These are phyloP conservation scores for Lasiosphaeriaceae sp. DNA, from an alignment of 495 filamentous ascomycete genomes.

Conservation along the genomic window DNA sequence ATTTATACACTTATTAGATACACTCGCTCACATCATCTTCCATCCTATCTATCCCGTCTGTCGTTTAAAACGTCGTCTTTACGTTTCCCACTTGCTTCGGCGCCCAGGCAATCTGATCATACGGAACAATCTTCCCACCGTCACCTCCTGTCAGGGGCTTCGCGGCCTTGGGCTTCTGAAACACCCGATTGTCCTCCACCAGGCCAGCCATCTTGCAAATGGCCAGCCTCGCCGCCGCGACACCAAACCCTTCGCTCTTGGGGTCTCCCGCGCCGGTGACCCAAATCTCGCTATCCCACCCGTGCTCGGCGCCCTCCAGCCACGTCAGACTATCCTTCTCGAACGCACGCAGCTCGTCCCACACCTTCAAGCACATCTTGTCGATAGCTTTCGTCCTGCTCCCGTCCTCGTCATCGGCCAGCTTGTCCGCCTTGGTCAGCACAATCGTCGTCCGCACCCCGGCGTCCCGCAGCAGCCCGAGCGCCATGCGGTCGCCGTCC, in stretches of 20 bases:
- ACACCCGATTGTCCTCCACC: constrained; percentile 22
- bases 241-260: constrained; percentile 19
- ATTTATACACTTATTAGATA: constrained; percentile 1
- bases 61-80: too few relatives aligned
- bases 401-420: constrained; percentile 19
- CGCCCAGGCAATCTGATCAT: constrained; percentile 24
- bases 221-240: constrained; percentile 33
- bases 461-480: constrained; percentile 58
- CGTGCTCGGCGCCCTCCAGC: constrained; percentile 29
- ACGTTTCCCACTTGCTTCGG: too few relatives aligned
- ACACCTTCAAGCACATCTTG: constrained; percentile 33
- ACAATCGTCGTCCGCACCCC: constrained; percentile 73
- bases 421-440: constrained; percentile 75
- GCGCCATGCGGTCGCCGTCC: constrained; percentile 59
- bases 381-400: constrained; percentile 20
- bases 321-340: constrained; percentile 26
- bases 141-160: background rate
- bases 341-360: constrained; percentile 30
- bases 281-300: constrained; percentile 46
- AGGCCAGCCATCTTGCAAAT: constrained; percentile 40
- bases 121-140: constrained; percentile 21
- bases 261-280: constrained; percentile 44
- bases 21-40: background rate
- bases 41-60: too few relatives aligned
- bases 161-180: background rate